Percentiles rank a stretch among this genome's conserved stretches.
phyloP scores from a whole-genome alignment of 2,329 filamentous ascomycete genomes.

The Fusarium transvaalense region DNA sequence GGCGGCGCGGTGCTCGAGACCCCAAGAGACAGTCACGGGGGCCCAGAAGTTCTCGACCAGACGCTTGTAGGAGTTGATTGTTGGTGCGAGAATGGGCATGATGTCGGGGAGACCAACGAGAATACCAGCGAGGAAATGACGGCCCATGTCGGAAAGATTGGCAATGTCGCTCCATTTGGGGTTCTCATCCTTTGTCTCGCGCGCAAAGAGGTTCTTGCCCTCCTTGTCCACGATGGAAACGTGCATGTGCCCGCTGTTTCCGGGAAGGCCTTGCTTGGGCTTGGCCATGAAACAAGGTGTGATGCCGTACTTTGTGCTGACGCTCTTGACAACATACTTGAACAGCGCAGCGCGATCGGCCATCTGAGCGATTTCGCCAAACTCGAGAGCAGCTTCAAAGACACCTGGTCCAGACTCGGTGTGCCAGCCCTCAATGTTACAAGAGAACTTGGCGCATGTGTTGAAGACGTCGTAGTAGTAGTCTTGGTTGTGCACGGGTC shows the following conservation, averaged over 20 bases:
- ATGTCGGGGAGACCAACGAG: conserved; percentile 91
- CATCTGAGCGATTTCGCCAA: conserved; percentile 88
- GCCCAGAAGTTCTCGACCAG: conserved; percentile 99
- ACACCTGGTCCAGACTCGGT: conserved; percentile 94
- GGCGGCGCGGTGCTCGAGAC: conserved; percentile 92
- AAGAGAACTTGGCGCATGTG: conserved; percentile 80
- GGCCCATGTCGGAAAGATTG: conserved; percentile 86
- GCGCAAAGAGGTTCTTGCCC: conserved; percentile 87
- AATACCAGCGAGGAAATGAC: conserved; percentile 92
- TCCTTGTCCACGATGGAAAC: conserved; percentile 84
- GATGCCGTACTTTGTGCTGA: conserved; percentile 88
- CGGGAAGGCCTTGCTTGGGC: conserved; percentile 88
- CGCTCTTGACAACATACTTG: conserved; percentile 93
- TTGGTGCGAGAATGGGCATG: conserved; percentile 95
- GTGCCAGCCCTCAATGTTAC: conserved; percentile 93
- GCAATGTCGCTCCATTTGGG: conserved; percentile 81
- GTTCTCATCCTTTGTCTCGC: conserved; percentile 77
- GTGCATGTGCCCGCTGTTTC: conserved; percentile 97
- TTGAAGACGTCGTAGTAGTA: conserved; percentile 93
- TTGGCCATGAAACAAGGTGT: conserved; percentile 99
- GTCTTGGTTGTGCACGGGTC: conserved; percentile 89
- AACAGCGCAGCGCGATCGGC: conserved; percentile 92
- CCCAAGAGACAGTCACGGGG: conserved; percentile 97
- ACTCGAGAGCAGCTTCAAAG: conserved; percentile 94
- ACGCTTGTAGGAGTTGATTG: conserved; percentile 97